phyloP scores from a whole-genome alignment of 78 protist genomes.

The Chrysochromulina parva region DNA sequence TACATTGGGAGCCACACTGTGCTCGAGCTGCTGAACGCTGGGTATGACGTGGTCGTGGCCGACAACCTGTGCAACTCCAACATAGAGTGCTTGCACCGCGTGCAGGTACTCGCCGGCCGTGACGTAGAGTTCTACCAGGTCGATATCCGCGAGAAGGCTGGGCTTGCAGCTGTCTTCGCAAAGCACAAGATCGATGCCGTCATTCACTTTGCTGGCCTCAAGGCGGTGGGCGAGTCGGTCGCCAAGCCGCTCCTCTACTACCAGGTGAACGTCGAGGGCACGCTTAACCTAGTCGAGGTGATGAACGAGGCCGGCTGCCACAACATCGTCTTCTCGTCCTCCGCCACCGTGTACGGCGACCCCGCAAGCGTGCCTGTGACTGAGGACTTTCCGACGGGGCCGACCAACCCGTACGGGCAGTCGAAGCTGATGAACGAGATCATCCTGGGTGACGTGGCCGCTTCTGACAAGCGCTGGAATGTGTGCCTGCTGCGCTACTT shows the following conservation, averaged over 20 bases:
- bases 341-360: slow-evolving; percentile 97
- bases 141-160: slow-evolving; percentile 66
- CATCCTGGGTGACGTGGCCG: background rate
- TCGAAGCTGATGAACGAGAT: slow-evolving; percentile 92
- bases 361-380: slow-evolving; percentile 70
- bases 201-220: slow-evolving; percentile 93
- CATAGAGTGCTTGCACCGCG: background rate
- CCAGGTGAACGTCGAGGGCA: slow-evolving; percentile 51
- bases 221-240: slow-evolving; percentile 94
- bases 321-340: slow-evolving; percentile 90
- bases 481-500: slow-evolving; percentile 90
- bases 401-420: slow-evolving; percentile 94
- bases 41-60: slow-evolving; percentile 80
- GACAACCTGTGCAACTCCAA: slow-evolving; percentile 71
- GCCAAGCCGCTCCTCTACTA: slow-evolving; percentile 85
- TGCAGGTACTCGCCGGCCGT: background rate
- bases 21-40: slow-evolving; percentile 70
- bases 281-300: slow-evolving; percentile 28
- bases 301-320: slow-evolving; percentile 9
- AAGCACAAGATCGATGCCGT: slow-evolving; percentile 43
- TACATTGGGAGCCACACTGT: slow-evolving; percentile 95
- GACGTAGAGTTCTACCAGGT: background rate
- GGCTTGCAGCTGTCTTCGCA: slow-evolving; percentile 56
- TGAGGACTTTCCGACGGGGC: slow-evolving; percentile 73
- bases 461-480: slow-evolving; percentile 6